A percentile compares a stretch with the other conserved stretches of the same genome.
These are phyloP conservation scores for Penicillium aurantiogriseum DNA, from an alignment of 2,329 filamentous ascomycete species.

Conservation along the genomic window DNA sequence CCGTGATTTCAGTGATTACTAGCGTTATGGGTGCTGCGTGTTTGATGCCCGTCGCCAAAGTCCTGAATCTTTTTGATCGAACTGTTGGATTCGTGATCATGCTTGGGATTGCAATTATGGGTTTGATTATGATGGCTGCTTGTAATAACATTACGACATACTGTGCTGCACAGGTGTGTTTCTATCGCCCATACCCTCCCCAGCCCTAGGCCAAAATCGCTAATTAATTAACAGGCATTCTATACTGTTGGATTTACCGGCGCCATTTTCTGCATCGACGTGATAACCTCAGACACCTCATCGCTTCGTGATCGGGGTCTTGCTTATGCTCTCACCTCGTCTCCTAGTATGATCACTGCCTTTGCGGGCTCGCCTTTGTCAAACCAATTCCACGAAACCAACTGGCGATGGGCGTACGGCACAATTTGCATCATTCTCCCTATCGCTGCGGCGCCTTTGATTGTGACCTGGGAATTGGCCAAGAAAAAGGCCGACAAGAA, in stretches of 20 bases:
- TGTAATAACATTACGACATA: constrained; percentile 61
- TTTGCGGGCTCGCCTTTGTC: constrained; percentile 57
- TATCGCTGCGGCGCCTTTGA: constrained; percentile 55
- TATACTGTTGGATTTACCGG: constrained; percentile 54
- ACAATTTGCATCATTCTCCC: constrained; percentile 61
- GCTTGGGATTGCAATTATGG: constrained; percentile 46
- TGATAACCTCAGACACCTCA: constrained; percentile 63
- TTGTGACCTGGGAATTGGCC: constrained; percentile 54
- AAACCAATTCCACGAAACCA: constrained; percentile 52
- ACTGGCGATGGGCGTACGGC: constrained; percentile 64
- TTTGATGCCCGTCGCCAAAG: constrained; percentile 61
- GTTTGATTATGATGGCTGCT: constrained; percentile 61
- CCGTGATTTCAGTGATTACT: constrained; percentile 56
- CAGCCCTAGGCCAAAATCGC: not conserved
- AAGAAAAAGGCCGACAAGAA: constrained; percentile 55
- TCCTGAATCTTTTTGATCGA: constrained; percentile 62
- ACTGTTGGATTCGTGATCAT: constrained; percentile 56
- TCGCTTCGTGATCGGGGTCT: constrained; percentile 59
- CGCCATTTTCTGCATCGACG: constrained; percentile 55
- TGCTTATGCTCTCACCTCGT: constrained; percentile 58
- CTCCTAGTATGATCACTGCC: constrained; percentile 62
- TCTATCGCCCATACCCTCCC: not conserved
- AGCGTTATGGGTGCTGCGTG: constrained; percentile 56
- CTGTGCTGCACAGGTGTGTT: constrained; percentile 53
- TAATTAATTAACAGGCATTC: constrained; percentile 28